Percentiles rank a stretch among this genome's conserved stretches.
Conservation (phyloP, 148 eudicot genomes). For the Talinum fruticosum region DNA sequence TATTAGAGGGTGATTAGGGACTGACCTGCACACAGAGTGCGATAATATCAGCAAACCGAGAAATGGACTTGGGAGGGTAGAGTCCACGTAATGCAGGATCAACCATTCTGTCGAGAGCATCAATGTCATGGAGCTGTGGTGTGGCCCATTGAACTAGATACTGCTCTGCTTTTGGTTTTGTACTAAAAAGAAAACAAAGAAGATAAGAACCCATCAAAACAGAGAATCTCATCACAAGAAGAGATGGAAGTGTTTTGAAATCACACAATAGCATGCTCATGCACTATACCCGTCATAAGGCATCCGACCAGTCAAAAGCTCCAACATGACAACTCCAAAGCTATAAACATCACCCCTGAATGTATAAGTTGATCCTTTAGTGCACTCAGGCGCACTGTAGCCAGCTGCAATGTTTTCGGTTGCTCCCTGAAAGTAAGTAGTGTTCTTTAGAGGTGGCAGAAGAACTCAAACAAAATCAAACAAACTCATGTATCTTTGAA, state of each 20-base stretch:
- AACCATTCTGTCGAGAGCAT: constrained; percentile 58
- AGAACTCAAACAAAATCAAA: neutral
- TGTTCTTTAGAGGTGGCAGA: neutral
- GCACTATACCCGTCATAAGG: constrained; percentile 57
- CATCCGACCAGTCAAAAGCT: constrained; percentile 71
- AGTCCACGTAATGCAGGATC: constrained; percentile 65
- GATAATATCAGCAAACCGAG: constrained; percentile 59
- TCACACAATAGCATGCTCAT: neutral
- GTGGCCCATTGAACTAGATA: constrained; percentile 61
- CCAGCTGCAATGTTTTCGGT: constrained; percentile 46
- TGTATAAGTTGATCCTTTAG: constrained; percentile 41
- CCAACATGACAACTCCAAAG: constrained; percentile 72
- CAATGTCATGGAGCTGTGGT: constrained; percentile 63
- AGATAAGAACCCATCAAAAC: neutral
- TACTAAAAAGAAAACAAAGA: constrained; percentile 27
- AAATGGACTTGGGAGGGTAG: constrained; percentile 62
- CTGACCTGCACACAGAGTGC: constrained; percentile 64
- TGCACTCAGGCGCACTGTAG: constrained; percentile 53
- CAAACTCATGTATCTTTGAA: neutral
- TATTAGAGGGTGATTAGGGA: neutral
- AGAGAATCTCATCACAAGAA: neutral
- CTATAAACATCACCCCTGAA: constrained; percentile 65
- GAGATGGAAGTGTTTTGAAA: neutral
- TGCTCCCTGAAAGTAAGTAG: constrained; percentile 28
- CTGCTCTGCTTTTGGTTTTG: constrained; percentile 53